Base-by-base conservation (phyloP, 148 eudicot genomes). In the Vaccinium myrtillus region DNA sequence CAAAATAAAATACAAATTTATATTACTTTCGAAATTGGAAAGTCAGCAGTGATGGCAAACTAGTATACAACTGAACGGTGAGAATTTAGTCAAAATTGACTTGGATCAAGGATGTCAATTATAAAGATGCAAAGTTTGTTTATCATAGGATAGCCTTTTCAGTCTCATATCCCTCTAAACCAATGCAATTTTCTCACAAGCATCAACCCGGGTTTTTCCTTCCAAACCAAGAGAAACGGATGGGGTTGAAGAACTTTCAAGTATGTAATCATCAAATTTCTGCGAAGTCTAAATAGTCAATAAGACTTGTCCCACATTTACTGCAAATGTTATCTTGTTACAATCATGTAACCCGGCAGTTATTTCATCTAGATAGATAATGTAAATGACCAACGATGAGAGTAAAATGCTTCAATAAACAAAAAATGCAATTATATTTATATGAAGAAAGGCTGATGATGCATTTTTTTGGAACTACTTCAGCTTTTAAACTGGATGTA, bases 1-100 rank as follows among this genome's bases (percentile, higher is more conserved):
- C 59, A 81, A 58, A 75, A 82, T 56, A 56, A 15, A 56, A 54
- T 36, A 63, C 83, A 78, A 46, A 32, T 13, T 74, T 19, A 15
- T 25, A n/a, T 83, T 83, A 87, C 83, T 55, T 78, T 77, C 6
- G 6, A 59, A 50, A 65, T 30, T 6, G 9, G 63, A 65, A 65
- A 14, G 8, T 32, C 51, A 65, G 75, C 71, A 69, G 23, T 25
- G 32, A 65, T 23, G 75, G 49, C 1, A 63, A 36, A 39, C 54
- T 55, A 54, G 55, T 36, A 30, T 67, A 43, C 77, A 59, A 82
- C 27, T 50, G 3, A 82, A 70, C 3, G 8, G 27, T 82, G 48
- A 61, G 8, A 80, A 78, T 54, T 14, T 43, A 61, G 32, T 58
- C 18, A 8, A 58, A 48, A 80, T 59, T 43, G 15, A 21, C 53